Percentiles rank a stretch among this genome's conserved stretches.
These are phyloP conservation scores for Ophiocordyceps camponoti-saundersi DNA, from an alignment of 2,329 filamentous ascomycete species.

Conservation along the genomic window DNA sequence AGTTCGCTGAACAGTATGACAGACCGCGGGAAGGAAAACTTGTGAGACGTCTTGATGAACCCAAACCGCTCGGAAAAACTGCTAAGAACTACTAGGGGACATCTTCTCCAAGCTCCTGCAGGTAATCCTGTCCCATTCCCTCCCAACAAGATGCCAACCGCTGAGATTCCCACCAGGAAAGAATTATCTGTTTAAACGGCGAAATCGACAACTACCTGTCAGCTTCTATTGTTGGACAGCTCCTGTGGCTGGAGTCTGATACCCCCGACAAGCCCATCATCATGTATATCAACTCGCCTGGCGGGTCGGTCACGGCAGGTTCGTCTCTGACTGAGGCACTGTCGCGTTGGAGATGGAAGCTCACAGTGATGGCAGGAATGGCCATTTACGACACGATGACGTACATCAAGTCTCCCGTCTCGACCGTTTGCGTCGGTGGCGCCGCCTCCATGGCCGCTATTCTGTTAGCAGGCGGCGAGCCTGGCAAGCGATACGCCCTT, in stretches of 20 bases:
- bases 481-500: conserved; percentile 72
- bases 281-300: conserved; percentile 95
- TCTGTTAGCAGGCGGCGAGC: conserved; percentile 68
- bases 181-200: conserved; percentile 87
- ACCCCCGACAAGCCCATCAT: conserved; percentile 88
- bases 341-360: background rate
- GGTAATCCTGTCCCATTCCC: conserved; percentile 21
- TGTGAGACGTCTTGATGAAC: conserved; percentile 29
- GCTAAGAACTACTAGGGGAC: conserved; percentile 38
- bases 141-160: background rate
- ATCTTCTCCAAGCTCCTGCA: conserved; percentile 70
- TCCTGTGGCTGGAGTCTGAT: conserved; percentile 95
- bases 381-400: conserved; percentile 99
- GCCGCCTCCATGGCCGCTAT: conserved; percentile 92
- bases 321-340: conserved; percentile 3
- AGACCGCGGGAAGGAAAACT: conserved; percentile 64
- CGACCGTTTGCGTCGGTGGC: conserved; percentile 86
- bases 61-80: conserved; percentile 1
- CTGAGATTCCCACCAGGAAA: conserved; percentile 40
- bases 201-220: conserved; percentile 79
- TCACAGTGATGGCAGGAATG: conserved; percentile 24
- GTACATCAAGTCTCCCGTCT: conserved; percentile 85
- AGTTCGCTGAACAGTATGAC: conserved; percentile 11
- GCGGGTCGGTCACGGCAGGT: conserved; percentile 70
- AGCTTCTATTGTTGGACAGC: conserved; percentile 86